A percentile compares a stretch with the other conserved stretches of the same genome.
Conservation (phyloP, 179 eudicot species). For the Silene noctiflora region DNA sequence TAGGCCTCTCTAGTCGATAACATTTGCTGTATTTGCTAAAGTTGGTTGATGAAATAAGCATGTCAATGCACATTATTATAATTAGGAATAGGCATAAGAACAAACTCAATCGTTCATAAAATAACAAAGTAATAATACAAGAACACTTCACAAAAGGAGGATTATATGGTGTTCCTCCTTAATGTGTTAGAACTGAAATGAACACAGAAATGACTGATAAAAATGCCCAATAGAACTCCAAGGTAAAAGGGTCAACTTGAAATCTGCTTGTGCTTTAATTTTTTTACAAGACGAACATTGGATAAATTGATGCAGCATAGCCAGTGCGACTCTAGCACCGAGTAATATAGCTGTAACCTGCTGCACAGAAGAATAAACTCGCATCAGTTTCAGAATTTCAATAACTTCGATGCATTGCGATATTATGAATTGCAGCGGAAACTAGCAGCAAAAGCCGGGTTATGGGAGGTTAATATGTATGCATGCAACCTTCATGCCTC, state of each 20-base stretch:
- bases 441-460: too few species aligned
- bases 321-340: neutral
- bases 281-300: slow-evolving; percentile 13
- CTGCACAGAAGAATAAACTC: neutral
- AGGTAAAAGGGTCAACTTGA: slow-evolving; percentile 14
- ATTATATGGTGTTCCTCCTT: slow-evolving; percentile 7
- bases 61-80: neutral
- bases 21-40: neutral
- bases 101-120: slow-evolving; percentile 3
- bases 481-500: neutral
- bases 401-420: neutral
- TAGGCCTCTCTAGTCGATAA: too few species aligned
- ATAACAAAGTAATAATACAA: slow-evolving; percentile 1
- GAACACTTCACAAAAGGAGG: slow-evolving; percentile 1
- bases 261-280: slow-evolving; percentile 9
- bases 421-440: too few species aligned
- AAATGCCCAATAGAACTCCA: slow-evolving; percentile 21
- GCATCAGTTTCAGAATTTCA: neutral
- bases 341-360: slow-evolving; percentile 16
- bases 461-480: too few species aligned
- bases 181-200: slow-evolving; percentile 13
- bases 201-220: slow-evolving; percentile 16
- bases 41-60: slow-evolving; percentile 1
- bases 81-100: neutral
- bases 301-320: slow-evolving; percentile 11